These are phyloP conservation scores for Fulvia fulva DNA, from an alignment of 2,329 filamentous ascomycete species.

Conservation along the genomic window DNA sequence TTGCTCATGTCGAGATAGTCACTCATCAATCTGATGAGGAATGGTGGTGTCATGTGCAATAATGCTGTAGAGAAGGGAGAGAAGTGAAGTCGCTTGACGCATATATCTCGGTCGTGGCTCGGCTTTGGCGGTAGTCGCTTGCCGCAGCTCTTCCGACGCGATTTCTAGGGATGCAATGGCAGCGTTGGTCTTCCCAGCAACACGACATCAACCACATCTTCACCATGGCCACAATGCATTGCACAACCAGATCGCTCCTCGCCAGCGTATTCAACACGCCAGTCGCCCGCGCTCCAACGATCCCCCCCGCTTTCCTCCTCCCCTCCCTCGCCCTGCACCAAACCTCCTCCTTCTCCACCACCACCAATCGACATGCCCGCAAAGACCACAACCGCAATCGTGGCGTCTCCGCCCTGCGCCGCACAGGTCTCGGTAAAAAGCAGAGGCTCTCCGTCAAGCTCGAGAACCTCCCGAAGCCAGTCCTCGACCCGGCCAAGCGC, in stretches of 20 bases:
- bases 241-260: conserved; percentile 20
- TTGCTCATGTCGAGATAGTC: no score
- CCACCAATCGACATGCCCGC: conserved; percentile 23
- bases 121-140: background rate
- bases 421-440: conserved; percentile 58
- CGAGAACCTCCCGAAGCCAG: conserved; percentile 69
- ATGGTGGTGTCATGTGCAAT: no score
- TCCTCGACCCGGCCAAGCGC: conserved; percentile 55
- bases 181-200: background rate
- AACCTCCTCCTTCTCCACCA: conserved; percentile 29
- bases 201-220: background rate
- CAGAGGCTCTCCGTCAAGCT: conserved; percentile 66
- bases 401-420: conserved; percentile 75
- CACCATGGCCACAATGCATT: conserved; percentile 18
- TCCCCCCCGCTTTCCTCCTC: conserved; percentile 35
- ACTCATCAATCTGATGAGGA: no score
- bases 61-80: no score
- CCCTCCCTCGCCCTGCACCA: conserved; percentile 29
- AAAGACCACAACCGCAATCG: conserved; percentile 76
- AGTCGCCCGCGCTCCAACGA: conserved; percentile 9
- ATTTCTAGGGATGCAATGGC: background rate
- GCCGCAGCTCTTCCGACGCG: background rate
- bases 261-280: conserved; percentile 16
- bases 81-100: conserved; percentile 3
- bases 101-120: background rate